phyloP scores from a whole-genome alignment of 257 asterid genomes.

The Primulina tabacum region DNA sequence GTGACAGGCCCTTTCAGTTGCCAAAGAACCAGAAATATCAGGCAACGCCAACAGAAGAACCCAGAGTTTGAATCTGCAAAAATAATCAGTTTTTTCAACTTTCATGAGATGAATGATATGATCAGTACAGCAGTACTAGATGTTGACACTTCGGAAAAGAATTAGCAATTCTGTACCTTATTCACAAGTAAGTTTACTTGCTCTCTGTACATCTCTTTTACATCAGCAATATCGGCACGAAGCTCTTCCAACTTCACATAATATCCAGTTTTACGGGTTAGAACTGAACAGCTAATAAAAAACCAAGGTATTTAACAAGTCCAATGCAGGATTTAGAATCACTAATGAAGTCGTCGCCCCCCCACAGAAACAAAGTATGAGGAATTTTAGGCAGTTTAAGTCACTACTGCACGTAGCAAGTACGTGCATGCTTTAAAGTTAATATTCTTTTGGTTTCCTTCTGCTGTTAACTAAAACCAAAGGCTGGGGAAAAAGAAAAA shows the following conservation, averaged over 20 bases:
- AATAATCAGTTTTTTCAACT: background rate
- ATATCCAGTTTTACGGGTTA: slow-evolving; percentile 11
- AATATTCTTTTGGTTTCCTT: background rate
- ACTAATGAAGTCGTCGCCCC: background rate
- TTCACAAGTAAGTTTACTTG: slow-evolving; percentile 96
- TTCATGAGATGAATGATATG: background rate
- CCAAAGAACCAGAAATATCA: slow-evolving; percentile 14
- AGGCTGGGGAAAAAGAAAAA: background rate
- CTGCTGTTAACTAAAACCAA: background rate
- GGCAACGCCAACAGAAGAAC: slow-evolving; percentile 48
- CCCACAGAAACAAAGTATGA: background rate
- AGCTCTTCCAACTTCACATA: slow-evolving; percentile 85
- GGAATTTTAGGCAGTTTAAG: background rate
- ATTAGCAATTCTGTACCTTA: slow-evolving; percentile 44
- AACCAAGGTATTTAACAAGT: background rate
- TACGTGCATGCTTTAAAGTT: background rate
- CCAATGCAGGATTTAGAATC: background rate
- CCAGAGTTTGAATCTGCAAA: slow-evolving; percentile 66
- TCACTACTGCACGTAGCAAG: background rate
- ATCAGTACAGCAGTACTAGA: background rate
- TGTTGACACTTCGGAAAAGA: background rate
- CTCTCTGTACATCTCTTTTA: slow-evolving; percentile 97
- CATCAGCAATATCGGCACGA: slow-evolving; percentile 85
- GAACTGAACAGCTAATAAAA: background rate
- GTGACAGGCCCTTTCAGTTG: background rate